Evolutionary conservation across 495 filamentous ascomycete species (phyloP).

Genomic region (Aspergillus ellipticus): DNA sequence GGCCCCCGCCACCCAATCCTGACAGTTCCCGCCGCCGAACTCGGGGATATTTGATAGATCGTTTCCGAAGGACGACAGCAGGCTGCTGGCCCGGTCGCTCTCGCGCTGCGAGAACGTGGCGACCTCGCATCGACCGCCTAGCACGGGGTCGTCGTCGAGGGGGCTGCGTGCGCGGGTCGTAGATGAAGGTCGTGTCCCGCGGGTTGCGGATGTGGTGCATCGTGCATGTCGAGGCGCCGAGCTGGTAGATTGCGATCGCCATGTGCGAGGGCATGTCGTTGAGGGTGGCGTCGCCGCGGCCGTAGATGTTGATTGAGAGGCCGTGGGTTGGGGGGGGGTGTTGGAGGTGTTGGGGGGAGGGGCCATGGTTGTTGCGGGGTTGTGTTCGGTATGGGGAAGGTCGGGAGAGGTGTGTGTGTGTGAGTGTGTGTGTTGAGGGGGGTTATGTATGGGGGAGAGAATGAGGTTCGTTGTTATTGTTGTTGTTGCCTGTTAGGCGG

Average conservation of each 20-base stretch:
- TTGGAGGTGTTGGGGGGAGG: no score
- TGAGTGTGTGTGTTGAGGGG: no score
- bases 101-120: slow-evolving; percentile 5
- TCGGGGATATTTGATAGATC: slow-evolving; percentile 17
- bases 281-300: slow-evolving; percentile 20
- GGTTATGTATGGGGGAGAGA: no score
- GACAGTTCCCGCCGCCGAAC: slow-evolving; percentile 17
- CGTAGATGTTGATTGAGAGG: slow-evolving; percentile 22
- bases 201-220: slow-evolving; percentile 25
- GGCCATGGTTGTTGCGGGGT: no score
- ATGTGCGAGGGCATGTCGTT: slow-evolving; percentile 21
- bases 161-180: slow-evolving; percentile 22
- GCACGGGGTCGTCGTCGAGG: slow-evolving; percentile 18
- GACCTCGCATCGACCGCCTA: slow-evolving; percentile 20
- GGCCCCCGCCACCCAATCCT: slow-evolving; percentile 18
- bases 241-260: slow-evolving; percentile 15
- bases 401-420: no score
- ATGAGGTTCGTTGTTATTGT: no score
- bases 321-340: slow-evolving; percentile 4
- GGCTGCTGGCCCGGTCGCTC: background rate
- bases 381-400: no score
- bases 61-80: slow-evolving; percentile 9
- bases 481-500: no score
- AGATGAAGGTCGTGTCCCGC: slow-evolving; percentile 17
- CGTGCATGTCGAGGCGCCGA: slow-evolving; percentile 15